A percentile compares a stretch with the other conserved stretches of the same genome.
Conservation (phyloP, 2,329 filamentous ascomycete species). For the Septoria linicola region DNA sequence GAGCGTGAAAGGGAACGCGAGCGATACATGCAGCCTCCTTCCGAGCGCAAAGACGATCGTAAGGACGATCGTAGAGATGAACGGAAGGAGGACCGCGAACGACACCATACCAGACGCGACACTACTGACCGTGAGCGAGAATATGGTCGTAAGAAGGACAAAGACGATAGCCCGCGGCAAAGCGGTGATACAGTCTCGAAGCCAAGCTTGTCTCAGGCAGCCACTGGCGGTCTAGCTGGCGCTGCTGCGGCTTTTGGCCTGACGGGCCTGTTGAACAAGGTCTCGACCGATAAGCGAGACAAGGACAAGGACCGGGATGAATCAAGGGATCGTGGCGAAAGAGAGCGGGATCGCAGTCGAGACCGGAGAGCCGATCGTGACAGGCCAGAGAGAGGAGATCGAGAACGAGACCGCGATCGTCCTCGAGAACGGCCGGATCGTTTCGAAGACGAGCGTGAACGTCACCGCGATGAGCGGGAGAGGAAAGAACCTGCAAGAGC, state of each 20-base stretch:
- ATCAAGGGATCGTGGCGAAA: constrained; percentile 24
- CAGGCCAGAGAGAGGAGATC: constrained; percentile 21
- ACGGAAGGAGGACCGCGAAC: constrained; percentile 30
- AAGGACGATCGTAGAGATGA: constrained; percentile 21
- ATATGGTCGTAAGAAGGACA: constrained; percentile 31
- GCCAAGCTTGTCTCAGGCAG: constrained; percentile 32
- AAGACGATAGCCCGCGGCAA: constrained; percentile 28
- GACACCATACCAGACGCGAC: constrained; percentile 31
- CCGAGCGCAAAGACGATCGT: constrained; percentile 14
- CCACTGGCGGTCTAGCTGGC: constrained; percentile 35
- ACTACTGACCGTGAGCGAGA: constrained; percentile 28
- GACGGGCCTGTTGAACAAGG: constrained; percentile 30
- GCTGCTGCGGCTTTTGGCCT: constrained; percentile 36
- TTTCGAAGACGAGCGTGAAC: constrained; percentile 22
- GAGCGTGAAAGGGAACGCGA: constrained; percentile 34
- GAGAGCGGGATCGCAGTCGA: constrained; percentile 27
- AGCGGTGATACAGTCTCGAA: constrained; percentile 23
- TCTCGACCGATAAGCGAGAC: constrained; percentile 25
- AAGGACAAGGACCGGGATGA: constrained; percentile 28
- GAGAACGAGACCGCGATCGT: constrained; percentile 21
- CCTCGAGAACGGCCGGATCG: constrained; percentile 27
- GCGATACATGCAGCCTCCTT: constrained; percentile 14
- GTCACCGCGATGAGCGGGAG: constrained; percentile 25
- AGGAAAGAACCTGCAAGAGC: constrained; percentile 14
- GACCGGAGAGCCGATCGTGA: constrained; percentile 25